A percentile compares a stretch with the other conserved stretches of the same genome.
phyloP scores from a whole-genome alignment of 768 basidiomycete genomes.

The Auriculariales sp. region DNA sequence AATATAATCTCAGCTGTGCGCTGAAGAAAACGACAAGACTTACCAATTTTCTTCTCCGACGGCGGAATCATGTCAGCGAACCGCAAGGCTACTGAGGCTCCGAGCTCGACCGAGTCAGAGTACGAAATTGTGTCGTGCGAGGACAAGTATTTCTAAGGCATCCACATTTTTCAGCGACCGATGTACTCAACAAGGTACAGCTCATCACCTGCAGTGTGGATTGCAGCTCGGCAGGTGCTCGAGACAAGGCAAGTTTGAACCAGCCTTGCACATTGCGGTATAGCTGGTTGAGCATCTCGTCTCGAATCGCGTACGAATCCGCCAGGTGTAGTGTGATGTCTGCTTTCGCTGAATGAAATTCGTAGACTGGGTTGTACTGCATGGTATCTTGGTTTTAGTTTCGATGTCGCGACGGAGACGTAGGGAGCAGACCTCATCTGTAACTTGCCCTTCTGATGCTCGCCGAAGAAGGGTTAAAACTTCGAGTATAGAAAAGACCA shows the following conservation, averaged over 20 bases:
- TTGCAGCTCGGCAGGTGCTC: conserved; percentile 85
- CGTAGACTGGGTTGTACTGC: conserved; percentile 79
- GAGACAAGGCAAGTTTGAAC: conserved; percentile 75
- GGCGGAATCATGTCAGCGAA: conserved; percentile 73
- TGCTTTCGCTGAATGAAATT: conserved; percentile 66
- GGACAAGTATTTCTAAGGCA: conserved; percentile 79
- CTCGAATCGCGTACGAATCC: conserved; percentile 74
- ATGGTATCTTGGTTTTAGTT: neutral
- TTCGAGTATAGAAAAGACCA: conserved; percentile 84
- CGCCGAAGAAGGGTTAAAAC: conserved; percentile 77
- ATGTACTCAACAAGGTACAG: no score
- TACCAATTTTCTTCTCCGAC: conserved; percentile 62
- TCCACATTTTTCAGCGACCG: no score
- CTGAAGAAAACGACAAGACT: conserved; percentile 17
- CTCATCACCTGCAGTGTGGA: conserved; percentile 82
- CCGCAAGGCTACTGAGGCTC: conserved; percentile 77
- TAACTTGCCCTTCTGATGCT: conserved; percentile 80
- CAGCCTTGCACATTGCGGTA: conserved; percentile 63
- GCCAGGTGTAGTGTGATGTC: conserved; percentile 65
- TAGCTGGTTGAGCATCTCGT: conserved; percentile 66
- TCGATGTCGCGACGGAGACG: neutral
- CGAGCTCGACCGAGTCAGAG: conserved; percentile 74
- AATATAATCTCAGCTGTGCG: conserved; percentile 35
- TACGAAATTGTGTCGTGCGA: conserved; percentile 53
- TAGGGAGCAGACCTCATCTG: conserved; percentile 62